Percentiles rank a stretch among this genome's conserved stretches.
phyloP scores from a whole-genome alignment of 257 asterid species.

The Echium plantagineum region DNA sequence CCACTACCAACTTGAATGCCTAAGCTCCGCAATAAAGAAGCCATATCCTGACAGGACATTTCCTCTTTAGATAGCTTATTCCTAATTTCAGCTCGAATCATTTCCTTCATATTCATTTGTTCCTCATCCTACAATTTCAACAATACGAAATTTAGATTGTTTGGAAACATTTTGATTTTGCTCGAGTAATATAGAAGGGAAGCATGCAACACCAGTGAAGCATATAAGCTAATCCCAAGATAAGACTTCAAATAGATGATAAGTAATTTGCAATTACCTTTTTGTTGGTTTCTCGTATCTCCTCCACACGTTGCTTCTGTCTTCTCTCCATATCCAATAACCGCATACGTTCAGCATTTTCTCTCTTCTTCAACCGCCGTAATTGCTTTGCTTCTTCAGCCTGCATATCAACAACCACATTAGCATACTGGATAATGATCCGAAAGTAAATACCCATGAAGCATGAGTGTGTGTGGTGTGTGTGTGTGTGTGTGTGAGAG shows the following conservation, averaged over 20 bases:
- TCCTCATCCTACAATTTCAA: slow-evolving; percentile 62
- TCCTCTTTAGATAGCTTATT: slow-evolving; percentile 53
- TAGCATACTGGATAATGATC: too few relatives aligned
- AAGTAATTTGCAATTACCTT: slow-evolving; percentile 38
- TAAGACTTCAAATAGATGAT: not conserved
- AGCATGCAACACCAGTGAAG: not conserved
- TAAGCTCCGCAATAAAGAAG: slow-evolving; percentile 51
- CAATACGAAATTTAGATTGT: slow-evolving; percentile 4
- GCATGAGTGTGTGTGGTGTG: slow-evolving; percentile 1
- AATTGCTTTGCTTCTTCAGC: slow-evolving; percentile 73
- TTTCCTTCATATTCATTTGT: slow-evolving; percentile 73
- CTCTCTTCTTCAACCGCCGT: slow-evolving; percentile 50
- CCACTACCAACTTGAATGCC: slow-evolving; percentile 39
- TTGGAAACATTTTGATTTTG: not conserved
- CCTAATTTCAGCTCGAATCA: slow-evolving; percentile 54
- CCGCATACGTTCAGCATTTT: slow-evolving; percentile 69
- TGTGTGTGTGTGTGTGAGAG: slow-evolving; percentile 17
- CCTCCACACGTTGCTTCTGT: slow-evolving; percentile 80
- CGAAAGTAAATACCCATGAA: too few relatives aligned
- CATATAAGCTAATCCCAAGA: not conserved
- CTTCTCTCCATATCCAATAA: slow-evolving; percentile 85
- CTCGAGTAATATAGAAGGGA: too few relatives aligned
- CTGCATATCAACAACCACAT: slow-evolving; percentile 21
- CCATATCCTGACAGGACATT: slow-evolving; percentile 48
- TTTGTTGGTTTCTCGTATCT: slow-evolving; percentile 64